phyloP scores from a whole-genome alignment of 768 basidiomycete genomes.

The Tricholomella constricta region DNA sequence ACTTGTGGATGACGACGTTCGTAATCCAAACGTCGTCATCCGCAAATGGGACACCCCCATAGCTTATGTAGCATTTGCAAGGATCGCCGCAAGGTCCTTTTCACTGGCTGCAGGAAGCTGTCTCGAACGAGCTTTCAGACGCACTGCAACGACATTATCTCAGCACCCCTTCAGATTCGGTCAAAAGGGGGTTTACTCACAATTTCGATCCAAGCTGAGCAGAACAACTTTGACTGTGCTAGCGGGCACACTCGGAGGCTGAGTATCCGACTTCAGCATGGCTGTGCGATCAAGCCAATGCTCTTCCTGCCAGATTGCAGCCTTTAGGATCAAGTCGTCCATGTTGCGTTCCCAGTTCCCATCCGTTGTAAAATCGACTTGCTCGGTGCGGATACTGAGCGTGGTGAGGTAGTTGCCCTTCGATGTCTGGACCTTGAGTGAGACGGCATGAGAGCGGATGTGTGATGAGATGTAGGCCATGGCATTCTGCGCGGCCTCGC shows the following conservation, averaged over 20 bases:
- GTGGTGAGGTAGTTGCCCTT: slow-evolving; percentile 91
- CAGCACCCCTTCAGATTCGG: slow-evolving; percentile 6
- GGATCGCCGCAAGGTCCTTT: slow-evolving; percentile 76
- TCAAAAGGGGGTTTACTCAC: slow-evolving; percentile 46
- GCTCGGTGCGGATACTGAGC: slow-evolving; percentile 81
- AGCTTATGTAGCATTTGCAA: slow-evolving; percentile 32
- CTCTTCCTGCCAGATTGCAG: slow-evolving; percentile 90
- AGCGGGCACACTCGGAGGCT: slow-evolving; percentile 35
- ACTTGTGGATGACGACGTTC: background rate
- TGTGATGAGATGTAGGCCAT: slow-evolving; percentile 75
- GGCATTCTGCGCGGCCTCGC: slow-evolving; percentile 72
- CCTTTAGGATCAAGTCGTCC: slow-evolving; percentile 94
- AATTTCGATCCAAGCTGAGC: slow-evolving; percentile 89
- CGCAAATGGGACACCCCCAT: background rate
- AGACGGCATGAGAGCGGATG: slow-evolving; percentile 69
- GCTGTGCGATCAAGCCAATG: slow-evolving; percentile 88
- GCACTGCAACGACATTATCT: too few relatives aligned
- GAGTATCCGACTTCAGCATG: slow-evolving; percentile 53
- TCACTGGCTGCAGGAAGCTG: slow-evolving; percentile 86
- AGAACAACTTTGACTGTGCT: slow-evolving; percentile 81
- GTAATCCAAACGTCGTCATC: too few relatives aligned
- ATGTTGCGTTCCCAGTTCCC: slow-evolving; percentile 67
- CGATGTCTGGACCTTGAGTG: slow-evolving; percentile 93
- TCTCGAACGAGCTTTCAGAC: slow-evolving; percentile 86
- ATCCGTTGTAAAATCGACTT: slow-evolving; percentile 66